Evolutionary conservation across 176 grass and related monocot species (phyloP).

Genomic region (Puccinellia tenuiflora): DNA sequence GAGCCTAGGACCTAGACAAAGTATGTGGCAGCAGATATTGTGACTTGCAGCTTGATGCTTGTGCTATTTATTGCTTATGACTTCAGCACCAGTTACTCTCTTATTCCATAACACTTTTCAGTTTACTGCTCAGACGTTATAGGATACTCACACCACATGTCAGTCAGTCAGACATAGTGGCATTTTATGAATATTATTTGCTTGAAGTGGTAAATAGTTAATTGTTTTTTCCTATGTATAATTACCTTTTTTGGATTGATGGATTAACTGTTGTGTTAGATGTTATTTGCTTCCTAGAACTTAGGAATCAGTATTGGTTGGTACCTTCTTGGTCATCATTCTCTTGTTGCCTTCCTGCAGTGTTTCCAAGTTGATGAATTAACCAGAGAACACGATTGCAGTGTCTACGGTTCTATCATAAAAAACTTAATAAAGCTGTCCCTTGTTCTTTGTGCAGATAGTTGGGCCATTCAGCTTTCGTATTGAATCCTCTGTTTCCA

Average conservation of each 20-base stretch:
- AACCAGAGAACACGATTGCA: neutral
- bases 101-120: neutral
- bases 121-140: neutral
- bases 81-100: neutral
- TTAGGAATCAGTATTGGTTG: neutral
- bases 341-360: neutral
- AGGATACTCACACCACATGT: neutral
- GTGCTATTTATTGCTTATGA: neutral
- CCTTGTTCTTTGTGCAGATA: slow-evolving; percentile 40
- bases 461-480: slow-evolving; percentile 90
- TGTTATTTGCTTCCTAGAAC: neutral
- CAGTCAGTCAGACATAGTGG: neutral
- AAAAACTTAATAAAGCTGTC: neutral
- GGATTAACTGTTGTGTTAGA: neutral
- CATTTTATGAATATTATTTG: neutral
- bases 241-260: neutral
- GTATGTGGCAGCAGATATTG: neutral
- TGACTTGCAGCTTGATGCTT: neutral
- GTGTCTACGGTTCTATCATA: neutral
- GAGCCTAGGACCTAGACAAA: neutral
- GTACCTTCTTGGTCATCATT: neutral
- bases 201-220: neutral
- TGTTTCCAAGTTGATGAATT: neutral
- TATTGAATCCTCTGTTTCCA: slow-evolving; percentile 59
- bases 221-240: neutral